These are phyloP conservation scores for Neonectria magnoliae DNA, from an alignment of 2,329 filamentous ascomycete species.

Conservation along the genomic window DNA sequence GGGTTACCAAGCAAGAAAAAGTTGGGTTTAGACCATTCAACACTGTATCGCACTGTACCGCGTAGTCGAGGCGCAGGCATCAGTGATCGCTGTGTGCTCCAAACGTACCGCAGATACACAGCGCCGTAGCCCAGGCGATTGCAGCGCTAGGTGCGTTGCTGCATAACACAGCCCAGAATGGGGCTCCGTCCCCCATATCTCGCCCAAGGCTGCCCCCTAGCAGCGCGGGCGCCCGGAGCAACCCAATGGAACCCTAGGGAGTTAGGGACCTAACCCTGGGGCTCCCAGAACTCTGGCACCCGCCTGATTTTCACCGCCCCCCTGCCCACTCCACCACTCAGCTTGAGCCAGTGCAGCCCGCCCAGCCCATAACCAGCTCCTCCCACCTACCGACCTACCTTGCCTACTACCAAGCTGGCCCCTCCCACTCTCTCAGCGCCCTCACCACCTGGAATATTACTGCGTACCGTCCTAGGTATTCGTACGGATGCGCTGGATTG, in stretches of 20 bases:
- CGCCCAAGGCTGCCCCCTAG: neutral
- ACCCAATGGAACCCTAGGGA: neutral
- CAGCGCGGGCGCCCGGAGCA: neutral
- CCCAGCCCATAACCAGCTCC: neutral
- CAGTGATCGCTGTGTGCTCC: neutral
- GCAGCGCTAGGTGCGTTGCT: neutral
- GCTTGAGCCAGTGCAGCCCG: too few species aligned
- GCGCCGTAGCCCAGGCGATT: neutral
- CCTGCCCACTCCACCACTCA: neutral
- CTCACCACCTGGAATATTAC: neutral
- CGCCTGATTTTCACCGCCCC: conserved; percentile 2
- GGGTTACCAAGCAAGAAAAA: neutral
- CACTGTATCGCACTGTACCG: neutral
- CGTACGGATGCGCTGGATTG: conserved; percentile 8
- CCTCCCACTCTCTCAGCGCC: neutral
- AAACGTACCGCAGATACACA: neutral
- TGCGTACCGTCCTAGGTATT: neutral
- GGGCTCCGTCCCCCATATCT: neutral
- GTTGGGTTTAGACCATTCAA: neutral
- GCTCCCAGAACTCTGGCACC: neutral
- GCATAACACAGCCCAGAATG: neutral
- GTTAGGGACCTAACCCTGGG: neutral
- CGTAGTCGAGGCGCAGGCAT: neutral
- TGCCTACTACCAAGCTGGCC: neutral
- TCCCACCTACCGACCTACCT: neutral